phyloP scores from a whole-genome alignment of 108 stramenopile genomes.

The Pseudonitzschia pungens region DNA sequence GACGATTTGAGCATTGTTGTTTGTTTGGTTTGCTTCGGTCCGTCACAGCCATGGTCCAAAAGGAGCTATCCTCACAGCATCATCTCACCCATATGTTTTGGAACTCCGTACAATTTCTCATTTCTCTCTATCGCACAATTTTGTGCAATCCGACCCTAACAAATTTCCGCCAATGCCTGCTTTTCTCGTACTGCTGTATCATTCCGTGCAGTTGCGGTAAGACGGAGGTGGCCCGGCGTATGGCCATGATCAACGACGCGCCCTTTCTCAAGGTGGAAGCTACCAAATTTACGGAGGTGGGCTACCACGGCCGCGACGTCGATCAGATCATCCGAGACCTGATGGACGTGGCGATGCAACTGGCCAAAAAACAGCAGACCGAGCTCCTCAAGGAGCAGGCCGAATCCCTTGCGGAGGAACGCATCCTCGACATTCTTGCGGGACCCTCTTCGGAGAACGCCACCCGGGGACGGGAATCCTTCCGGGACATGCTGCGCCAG shows the following conservation, averaged over 20 bases:
- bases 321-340: slow-evolving; percentile 99
- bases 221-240: slow-evolving; percentile 97
- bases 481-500: slow-evolving; percentile 85
- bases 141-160: too few species aligned
- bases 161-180: too few species aligned
- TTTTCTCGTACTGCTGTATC: too few species aligned
- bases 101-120: too few species aligned
- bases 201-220: slow-evolving; percentile 75
- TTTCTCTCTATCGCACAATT: too few species aligned
- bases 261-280: slow-evolving; percentile 99
- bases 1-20: too few species aligned
- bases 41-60: neutral
- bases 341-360: slow-evolving; percentile 91
- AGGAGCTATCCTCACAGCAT: neutral
- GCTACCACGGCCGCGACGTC: slow-evolving; percentile 98
- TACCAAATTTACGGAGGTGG: slow-evolving; percentile 99
- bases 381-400: slow-evolving; percentile 78
- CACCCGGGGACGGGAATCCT: slow-evolving; percentile 61
- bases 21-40: neutral
- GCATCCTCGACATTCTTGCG: slow-evolving; percentile 85
- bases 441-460: slow-evolving; percentile 62
- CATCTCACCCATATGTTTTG: neutral
- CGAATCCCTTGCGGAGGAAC: slow-evolving; percentile 79
- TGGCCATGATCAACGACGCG: slow-evolving; percentile 96
- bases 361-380: slow-evolving; percentile 87